Conservation (phyloP, 2,329 filamentous ascomycete species). For the Trichocomaceae sp. region DNA sequence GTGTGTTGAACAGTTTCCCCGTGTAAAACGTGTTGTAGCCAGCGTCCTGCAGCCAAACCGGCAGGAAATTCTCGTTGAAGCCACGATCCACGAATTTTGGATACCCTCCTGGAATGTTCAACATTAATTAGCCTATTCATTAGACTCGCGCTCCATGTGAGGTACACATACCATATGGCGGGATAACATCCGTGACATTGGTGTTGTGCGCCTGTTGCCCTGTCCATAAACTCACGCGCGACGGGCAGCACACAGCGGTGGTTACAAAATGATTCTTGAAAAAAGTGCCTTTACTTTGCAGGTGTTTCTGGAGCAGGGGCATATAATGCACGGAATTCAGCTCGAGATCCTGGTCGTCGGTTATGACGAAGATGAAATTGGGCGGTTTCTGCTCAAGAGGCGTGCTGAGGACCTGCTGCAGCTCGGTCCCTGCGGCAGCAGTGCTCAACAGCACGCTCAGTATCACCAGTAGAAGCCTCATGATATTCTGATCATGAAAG, state of each 20-base stretch:
- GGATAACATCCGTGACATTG: conserved; percentile 56
- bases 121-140: background rate
- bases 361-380: conserved; percentile 62
- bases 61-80: conserved; percentile 47
- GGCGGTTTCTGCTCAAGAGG: conserved; percentile 20
- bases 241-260: conserved; percentile 61
- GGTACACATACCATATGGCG: conserved; percentile 44
- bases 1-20: conserved; percentile 51
- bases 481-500: background rate
- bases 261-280: conserved; percentile 62
- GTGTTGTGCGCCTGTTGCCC: conserved; percentile 64
- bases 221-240: conserved; percentile 59
- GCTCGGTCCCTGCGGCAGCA: background rate
- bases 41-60: conserved; percentile 46
- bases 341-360: conserved; percentile 61
- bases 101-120: conserved; percentile 32
- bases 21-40: conserved; percentile 51
- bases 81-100: conserved; percentile 48
- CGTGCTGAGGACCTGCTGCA: background rate
- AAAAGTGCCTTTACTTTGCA: conserved; percentile 53
- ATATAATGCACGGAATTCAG: conserved; percentile 58
- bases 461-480: background rate
- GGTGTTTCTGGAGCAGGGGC: conserved; percentile 50
- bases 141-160: background rate
- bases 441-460: background rate